phyloP scores from a whole-genome alignment of 2,329 filamentous ascomycete species.

The Plenodomus tracheiphilus region DNA sequence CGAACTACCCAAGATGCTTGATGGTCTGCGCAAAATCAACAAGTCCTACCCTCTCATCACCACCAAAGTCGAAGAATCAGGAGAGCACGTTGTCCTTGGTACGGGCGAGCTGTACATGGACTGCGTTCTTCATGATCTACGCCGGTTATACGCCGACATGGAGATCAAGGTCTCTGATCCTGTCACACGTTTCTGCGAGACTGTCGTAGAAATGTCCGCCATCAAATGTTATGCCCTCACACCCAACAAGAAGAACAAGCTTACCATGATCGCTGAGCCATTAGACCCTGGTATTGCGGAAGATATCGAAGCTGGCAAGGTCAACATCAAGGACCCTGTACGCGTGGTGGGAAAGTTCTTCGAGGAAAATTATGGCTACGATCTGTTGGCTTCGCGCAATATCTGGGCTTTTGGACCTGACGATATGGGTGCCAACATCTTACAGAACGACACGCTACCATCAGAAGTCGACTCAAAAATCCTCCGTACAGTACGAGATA shows the following conservation, averaged over 20 bases:
- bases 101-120: constrained; percentile 99
- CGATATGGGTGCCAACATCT: constrained; percentile 89
- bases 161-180: constrained; percentile 98
- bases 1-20: constrained; percentile 97
- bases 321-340: constrained; percentile 90
- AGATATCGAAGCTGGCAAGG: constrained; percentile 88
- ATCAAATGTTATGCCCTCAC: constrained; percentile 98
- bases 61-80: constrained; percentile 97
- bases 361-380: constrained; percentile 95
- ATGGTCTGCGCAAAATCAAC: constrained; percentile 93
- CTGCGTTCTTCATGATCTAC: constrained; percentile 92
- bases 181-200: constrained; percentile 96
- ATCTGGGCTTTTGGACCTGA: constrained; percentile 99
- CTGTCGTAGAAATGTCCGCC: constrained; percentile 93
- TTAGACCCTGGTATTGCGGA: constrained; percentile 92
- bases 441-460: constrained; percentile 94
- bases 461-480: constrained; percentile 94
- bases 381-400: constrained; percentile 87
- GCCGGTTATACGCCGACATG: constrained; percentile 96
- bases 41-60: constrained; percentile 96
- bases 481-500: constrained; percentile 84
- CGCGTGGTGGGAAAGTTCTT: constrained; percentile 96
- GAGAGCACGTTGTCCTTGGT: constrained; percentile 91
- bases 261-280: constrained; percentile 97
- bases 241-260: constrained; percentile 99